Conservation (phyloP, 805 yeast genomes). For the Torulaspora delbrueckii region DNA sequence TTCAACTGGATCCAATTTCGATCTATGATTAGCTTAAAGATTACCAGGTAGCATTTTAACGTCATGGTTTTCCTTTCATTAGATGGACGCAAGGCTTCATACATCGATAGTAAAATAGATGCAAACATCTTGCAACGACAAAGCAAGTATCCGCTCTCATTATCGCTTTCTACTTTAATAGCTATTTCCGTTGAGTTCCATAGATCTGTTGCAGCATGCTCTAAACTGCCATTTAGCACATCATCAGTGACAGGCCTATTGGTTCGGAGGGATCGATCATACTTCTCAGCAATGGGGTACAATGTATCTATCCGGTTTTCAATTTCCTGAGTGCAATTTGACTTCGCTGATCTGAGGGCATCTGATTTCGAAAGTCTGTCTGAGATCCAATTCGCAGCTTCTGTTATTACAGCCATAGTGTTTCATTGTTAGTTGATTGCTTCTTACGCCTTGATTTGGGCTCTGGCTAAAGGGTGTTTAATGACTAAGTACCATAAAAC, state of each 20-base stretch:
- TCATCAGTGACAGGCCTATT: conserved; percentile 19
- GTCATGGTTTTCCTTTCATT: conserved; percentile 28
- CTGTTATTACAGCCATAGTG: conserved; percentile 9
- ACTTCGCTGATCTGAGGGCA: neutral
- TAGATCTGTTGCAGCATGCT: conserved; percentile 31
- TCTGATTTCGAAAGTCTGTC: conserved; percentile 9
- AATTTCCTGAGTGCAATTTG: conserved; percentile 5
- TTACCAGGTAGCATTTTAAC: conserved; percentile 32
- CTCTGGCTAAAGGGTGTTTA: conserved; percentile 1
- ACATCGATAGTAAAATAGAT: conserved; percentile 32
- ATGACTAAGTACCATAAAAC: conserved; percentile 19
- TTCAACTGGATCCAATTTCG: conserved; percentile 17
- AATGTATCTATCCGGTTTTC: conserved; percentile 21
- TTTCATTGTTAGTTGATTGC: neutral
- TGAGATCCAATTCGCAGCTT: conserved; percentile 24
- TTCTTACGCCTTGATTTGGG: neutral
- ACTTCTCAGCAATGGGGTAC: conserved; percentile 34
- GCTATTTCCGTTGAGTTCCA: conserved; percentile 38
- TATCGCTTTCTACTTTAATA: conserved; percentile 21
- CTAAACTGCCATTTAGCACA: conserved; percentile 23
- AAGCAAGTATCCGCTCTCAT: conserved; percentile 9
- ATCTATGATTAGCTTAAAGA: conserved; percentile 32
- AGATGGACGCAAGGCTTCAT: conserved; percentile 28
- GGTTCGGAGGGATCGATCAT: conserved; percentile 29
- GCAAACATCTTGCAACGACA: conserved; percentile 31